A percentile compares a stretch with the other conserved stretches of the same genome.
phyloP scores from a whole-genome alignment of 805 yeast genomes.

The Ogataea wickerhamii region DNA sequence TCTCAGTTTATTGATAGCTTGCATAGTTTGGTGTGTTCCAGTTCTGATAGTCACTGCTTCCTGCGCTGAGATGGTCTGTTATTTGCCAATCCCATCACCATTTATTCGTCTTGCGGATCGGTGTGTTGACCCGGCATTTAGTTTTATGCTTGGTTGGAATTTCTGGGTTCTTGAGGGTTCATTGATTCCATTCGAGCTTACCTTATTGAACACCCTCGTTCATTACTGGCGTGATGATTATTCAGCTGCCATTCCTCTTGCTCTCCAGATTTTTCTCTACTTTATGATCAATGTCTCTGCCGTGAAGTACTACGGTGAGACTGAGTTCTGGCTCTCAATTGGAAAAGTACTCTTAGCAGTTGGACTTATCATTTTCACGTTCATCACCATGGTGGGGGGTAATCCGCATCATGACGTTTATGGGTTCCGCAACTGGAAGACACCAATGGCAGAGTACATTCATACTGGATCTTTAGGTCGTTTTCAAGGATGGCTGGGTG shows the following conservation, averaged over 20 bases:
- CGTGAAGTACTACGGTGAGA: conserved; percentile 45
- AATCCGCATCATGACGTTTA: conserved; percentile 42
- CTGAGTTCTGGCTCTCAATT: conserved; percentile 44
- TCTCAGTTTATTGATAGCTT: conserved; percentile 37
- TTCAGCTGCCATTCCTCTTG: conserved; percentile 44
- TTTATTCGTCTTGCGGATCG: conserved; percentile 45
- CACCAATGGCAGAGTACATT: conserved; percentile 35
- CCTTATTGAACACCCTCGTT: conserved; percentile 43
- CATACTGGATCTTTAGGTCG: conserved; percentile 42
- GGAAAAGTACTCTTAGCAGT: conserved; percentile 42
- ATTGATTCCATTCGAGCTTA: conserved; percentile 47
- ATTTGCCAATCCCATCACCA: conserved; percentile 46
- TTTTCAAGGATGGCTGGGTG: conserved; percentile 43
- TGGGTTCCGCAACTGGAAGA: conserved; percentile 34
- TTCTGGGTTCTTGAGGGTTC: conserved; percentile 47
- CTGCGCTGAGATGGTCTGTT: conserved; percentile 46
- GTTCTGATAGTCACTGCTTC: conserved; percentile 40
- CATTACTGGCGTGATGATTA: conserved; percentile 48
- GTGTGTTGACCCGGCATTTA: conserved; percentile 43
- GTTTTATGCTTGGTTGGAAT: conserved; percentile 48
- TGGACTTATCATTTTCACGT: conserved; percentile 42
- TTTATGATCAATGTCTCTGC: conserved; percentile 42
- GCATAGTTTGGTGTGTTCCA: conserved; percentile 40
- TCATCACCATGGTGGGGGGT: conserved; percentile 51
- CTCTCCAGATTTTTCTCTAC: conserved; percentile 39